Conservation (phyloP, 768 basidiomycete species). For the Tulasnella sp. region DNA sequence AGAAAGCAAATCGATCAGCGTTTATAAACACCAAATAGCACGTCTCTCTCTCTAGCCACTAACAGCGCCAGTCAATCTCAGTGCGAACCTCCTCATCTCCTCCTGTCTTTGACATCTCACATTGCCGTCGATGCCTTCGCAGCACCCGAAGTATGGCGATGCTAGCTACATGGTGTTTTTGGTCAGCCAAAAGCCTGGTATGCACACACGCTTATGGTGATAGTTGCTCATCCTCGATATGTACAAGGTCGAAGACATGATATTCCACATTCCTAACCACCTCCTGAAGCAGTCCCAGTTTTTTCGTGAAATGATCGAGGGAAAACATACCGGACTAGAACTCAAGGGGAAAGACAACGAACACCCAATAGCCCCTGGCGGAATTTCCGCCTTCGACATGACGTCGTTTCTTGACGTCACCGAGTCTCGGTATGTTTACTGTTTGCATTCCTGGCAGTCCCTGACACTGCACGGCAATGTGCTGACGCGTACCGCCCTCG, state of each 20-base stretch:
- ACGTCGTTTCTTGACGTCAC: slow-evolving; percentile 6
- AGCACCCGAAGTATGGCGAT: not conserved
- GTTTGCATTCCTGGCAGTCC: too few relatives aligned
- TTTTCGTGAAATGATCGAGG: slow-evolving; percentile 7
- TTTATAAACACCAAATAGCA: too few relatives aligned
- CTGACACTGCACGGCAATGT: too few relatives aligned
- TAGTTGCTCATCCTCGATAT: not conserved
- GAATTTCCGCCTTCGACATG: slow-evolving; percentile 20
- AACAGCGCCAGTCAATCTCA: too few relatives aligned
- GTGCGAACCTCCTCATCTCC: too few relatives aligned
- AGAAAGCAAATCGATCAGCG: too few relatives aligned
- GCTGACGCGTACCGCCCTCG: not conserved
- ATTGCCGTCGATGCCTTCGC: too few relatives aligned
- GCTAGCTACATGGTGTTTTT: not conserved
- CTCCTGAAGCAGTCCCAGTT: not conserved
- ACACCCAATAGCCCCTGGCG: not conserved
- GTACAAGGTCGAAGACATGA: not conserved
- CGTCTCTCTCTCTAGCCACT: too few relatives aligned
- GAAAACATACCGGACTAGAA: not conserved
- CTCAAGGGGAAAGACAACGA: not conserved
- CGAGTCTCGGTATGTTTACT: not conserved
- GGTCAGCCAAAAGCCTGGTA: not conserved
- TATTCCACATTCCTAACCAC: not conserved
- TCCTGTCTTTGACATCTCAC: too few relatives aligned
- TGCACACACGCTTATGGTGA: too few relatives aligned